A percentile compares a stretch with the other conserved stretches of the same genome.
Evolutionary conservation across 805 yeast species (phyloP).

Genomic region (Peterozyma xylosa): DNA sequence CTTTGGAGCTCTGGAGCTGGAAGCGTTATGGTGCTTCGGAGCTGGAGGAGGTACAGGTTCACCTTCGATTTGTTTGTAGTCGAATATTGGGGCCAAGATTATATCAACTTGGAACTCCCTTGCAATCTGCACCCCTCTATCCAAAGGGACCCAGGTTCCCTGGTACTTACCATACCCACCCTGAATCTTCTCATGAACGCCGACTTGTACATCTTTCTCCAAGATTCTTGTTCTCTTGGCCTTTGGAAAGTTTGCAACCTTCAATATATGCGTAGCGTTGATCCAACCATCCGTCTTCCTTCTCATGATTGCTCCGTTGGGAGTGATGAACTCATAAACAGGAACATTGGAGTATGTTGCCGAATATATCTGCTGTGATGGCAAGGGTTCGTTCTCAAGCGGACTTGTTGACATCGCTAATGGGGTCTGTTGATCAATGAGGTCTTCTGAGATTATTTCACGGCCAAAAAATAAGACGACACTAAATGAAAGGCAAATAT

Average conservation of each 20-base stretch:
- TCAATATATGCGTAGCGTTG: constrained; percentile 91
- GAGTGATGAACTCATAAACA: constrained; percentile 68
- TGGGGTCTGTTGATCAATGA: too few species aligned
- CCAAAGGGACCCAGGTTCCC: constrained; percentile 93
- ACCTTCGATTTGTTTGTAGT: constrained; percentile 46
- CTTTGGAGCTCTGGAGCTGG: constrained; percentile 33
- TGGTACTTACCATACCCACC: constrained; percentile 97
- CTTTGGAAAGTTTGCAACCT: constrained; percentile 90
- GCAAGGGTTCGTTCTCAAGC: constrained; percentile 5
- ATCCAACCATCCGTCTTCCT: constrained; percentile 75
- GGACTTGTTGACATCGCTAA: constrained; percentile 22
- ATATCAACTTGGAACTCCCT: constrained; percentile 56
- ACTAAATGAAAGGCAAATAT: too few species aligned
- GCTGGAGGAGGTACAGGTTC: constrained; percentile 48
- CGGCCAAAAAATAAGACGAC: too few species aligned
- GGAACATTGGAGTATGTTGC: constrained; percentile 80
- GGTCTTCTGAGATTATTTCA: too few species aligned
- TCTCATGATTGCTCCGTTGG: constrained; percentile 73
- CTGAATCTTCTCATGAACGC: constrained; percentile 87
- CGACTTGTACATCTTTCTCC: constrained; percentile 87
- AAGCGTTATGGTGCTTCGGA: constrained; percentile 60
- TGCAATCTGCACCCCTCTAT: constrained; percentile 64
- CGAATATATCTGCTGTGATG: constrained; percentile 39
- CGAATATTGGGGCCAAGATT: constrained; percentile 57
- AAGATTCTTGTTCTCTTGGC: constrained; percentile 92